Percentiles rank a stretch among this genome's conserved stretches.
These are phyloP conservation scores for Gossypium australe DNA, from an alignment of 345 rosid species.

Conservation along the genomic window DNA sequence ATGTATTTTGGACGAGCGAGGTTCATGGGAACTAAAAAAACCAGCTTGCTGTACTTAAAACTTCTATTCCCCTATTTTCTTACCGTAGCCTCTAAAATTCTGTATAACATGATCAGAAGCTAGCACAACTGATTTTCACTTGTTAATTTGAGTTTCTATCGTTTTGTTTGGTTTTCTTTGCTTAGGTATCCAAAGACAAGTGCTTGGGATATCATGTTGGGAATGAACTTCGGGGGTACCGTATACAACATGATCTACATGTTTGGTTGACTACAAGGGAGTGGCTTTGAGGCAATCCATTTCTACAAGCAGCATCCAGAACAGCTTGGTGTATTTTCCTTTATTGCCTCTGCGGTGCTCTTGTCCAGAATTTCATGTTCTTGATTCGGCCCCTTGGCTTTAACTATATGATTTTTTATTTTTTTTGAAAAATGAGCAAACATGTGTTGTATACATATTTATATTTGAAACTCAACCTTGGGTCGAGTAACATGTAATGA, in stretches of 20 bases:
- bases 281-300: conserved; percentile 58
- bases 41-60: too few relatives aligned
- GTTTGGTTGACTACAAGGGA: conserved; percentile 74
- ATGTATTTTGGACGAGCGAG: too few relatives aligned
- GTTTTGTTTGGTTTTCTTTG: background rate
- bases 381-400: conserved; percentile 64
- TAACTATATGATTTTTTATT: too few relatives aligned
- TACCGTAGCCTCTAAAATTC: background rate
- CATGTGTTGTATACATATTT: too few relatives aligned
- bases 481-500: too few relatives aligned
- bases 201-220: conserved; percentile 94
- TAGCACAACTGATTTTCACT: background rate
- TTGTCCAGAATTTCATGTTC: conserved; percentile 94
- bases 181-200: conserved; percentile 72
- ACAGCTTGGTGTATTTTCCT: conserved; percentile 73
- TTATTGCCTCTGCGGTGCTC: conserved; percentile 83
- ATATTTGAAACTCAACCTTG: too few relatives aligned
- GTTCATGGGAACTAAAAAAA: too few relatives aligned
- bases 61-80: background rate
- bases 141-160: background rate
- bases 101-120: background rate
- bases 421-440: too few relatives aligned
- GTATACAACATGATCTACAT: conserved; percentile 80
- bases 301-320: conserved; percentile 88
- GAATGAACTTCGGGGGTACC: conserved; percentile 95